Evolutionary conservation across 2,329 filamentous ascomycete species (phyloP).

Genomic region (Bipolaris oryzae): DNA sequence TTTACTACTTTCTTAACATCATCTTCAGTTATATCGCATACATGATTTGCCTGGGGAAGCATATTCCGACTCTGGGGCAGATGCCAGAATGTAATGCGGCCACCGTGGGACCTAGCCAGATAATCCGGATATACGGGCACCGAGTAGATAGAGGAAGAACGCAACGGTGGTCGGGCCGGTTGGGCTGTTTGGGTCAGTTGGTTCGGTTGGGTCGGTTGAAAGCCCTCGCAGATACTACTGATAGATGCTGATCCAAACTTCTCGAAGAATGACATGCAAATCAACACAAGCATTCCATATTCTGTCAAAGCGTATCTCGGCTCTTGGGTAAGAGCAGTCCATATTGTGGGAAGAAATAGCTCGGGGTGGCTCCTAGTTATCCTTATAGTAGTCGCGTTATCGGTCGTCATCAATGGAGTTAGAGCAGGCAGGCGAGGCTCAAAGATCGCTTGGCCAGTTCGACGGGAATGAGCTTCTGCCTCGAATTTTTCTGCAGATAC

Average conservation of each 20-base stretch:
- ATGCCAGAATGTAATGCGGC: slow-evolving; percentile 8
- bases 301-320: slow-evolving; percentile 8
- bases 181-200: not conserved
- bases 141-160: slow-evolving; percentile 7
- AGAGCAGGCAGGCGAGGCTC: not conserved
- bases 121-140: not conserved
- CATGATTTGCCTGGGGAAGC: not conserved
- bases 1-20: slow-evolving; percentile 1
- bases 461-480: not conserved
- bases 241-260: not conserved
- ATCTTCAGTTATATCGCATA: not conserved
- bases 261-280: slow-evolving; percentile 8
- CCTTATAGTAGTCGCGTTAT: not conserved
- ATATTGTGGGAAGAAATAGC: slow-evolving; percentile 13
- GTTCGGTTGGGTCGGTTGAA: not conserved
- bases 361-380: not conserved
- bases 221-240: not conserved
- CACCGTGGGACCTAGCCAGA: not conserved
- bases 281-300: slow-evolving; percentile 6
- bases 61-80: not conserved
- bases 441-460: slow-evolving; percentile 10
- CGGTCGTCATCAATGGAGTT: slow-evolving; percentile 9
- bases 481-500: not conserved
- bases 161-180: not conserved
- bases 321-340: slow-evolving; percentile 7